These are phyloP conservation scores for Heliosperma pusillum DNA, from an alignment of 148 eudicot species.

Conservation along the genomic window DNA sequence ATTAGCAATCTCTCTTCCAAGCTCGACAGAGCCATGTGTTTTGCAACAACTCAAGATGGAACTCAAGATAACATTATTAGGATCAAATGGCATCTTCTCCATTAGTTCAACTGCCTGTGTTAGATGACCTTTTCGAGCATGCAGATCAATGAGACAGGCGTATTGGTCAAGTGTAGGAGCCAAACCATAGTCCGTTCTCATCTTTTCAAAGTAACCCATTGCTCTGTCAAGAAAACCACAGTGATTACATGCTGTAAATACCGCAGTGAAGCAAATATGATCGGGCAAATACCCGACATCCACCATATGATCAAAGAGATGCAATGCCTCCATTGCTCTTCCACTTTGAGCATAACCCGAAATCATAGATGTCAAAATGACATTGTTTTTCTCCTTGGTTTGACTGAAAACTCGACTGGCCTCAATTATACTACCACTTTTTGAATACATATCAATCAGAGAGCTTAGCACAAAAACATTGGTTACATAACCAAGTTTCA, in stretches of 20 bases:
- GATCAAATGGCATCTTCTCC: conserved; percentile 41
- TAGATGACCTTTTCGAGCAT: conserved; percentile 41
- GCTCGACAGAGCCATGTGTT: conserved; percentile 36
- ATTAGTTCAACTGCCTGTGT: conserved; percentile 32
- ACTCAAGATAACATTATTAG: conserved; percentile 40
- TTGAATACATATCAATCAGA: conserved; percentile 39
- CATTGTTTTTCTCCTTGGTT: conserved; percentile 23
- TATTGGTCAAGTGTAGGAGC: conserved; percentile 44
- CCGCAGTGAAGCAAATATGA: conserved; percentile 41
- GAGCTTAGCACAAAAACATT: conserved; percentile 36
- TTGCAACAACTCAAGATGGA: conserved; percentile 43
- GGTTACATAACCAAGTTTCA: conserved; percentile 29
- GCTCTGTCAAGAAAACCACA: conserved; percentile 40
- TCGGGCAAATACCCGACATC: conserved; percentile 23
- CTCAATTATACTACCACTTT: conserved; percentile 34
- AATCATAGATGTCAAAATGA: conserved; percentile 41
- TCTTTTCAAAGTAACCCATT: conserved; percentile 32
- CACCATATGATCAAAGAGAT: conserved; percentile 35
- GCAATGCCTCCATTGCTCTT: conserved; percentile 33
- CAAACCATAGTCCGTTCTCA: conserved; percentile 30
- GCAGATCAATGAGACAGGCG: conserved; percentile 44
- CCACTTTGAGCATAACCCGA: conserved; percentile 46
- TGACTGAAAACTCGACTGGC: conserved; percentile 23
- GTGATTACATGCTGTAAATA: conserved; percentile 38
- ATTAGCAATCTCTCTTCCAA: conserved; percentile 32